A percentile compares a stretch with the other conserved stretches of the same genome.
Evolutionary conservation across 1,284 basidiomycete species (phyloP).

Genomic region (Cystobasidium sp.): DNA sequence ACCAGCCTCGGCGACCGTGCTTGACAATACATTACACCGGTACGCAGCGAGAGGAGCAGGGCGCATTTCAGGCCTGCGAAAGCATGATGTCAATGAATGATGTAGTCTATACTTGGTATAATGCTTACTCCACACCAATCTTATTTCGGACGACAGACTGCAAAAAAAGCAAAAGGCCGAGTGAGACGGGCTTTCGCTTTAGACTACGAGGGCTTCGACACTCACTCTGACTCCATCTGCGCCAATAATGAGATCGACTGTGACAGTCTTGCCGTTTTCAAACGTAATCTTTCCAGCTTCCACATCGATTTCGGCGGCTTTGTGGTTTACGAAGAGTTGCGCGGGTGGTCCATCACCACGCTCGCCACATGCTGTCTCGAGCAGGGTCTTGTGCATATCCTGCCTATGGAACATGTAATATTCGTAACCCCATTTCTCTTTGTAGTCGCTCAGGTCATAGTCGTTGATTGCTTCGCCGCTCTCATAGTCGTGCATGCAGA

Average conservation of each 20-base stretch:
- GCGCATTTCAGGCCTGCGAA: slow-evolving; percentile 53
- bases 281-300: slow-evolving; percentile 55
- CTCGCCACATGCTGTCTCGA: slow-evolving; percentile 53
- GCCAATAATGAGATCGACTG: slow-evolving; percentile 57
- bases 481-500: slow-evolving; percentile 55
- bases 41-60: slow-evolving; percentile 58
- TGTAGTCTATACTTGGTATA: slow-evolving; percentile 28
- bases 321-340: slow-evolving; percentile 55
- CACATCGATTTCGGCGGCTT: slow-evolving; percentile 54
- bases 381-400: slow-evolving; percentile 56
- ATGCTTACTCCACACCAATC: slow-evolving; percentile 44
- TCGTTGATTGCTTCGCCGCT: slow-evolving; percentile 54
- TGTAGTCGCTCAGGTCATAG: slow-evolving; percentile 54
- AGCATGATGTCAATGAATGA: slow-evolving; percentile 46
- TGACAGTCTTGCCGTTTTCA: slow-evolving; percentile 54
- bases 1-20: slow-evolving; percentile 55
- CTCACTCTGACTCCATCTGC: slow-evolving; percentile 55
- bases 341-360: slow-evolving; percentile 53
- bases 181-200: neutral
- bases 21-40: slow-evolving; percentile 56
- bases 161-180: neutral
- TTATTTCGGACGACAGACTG: slow-evolving; percentile 21
- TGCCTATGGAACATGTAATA: slow-evolving; percentile 56
- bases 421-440: slow-evolving; percentile 54
- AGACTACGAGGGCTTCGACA: neutral